Conservation (phyloP, 805 yeast genomes). For the Tetrapisispora nanseiensis region DNA sequence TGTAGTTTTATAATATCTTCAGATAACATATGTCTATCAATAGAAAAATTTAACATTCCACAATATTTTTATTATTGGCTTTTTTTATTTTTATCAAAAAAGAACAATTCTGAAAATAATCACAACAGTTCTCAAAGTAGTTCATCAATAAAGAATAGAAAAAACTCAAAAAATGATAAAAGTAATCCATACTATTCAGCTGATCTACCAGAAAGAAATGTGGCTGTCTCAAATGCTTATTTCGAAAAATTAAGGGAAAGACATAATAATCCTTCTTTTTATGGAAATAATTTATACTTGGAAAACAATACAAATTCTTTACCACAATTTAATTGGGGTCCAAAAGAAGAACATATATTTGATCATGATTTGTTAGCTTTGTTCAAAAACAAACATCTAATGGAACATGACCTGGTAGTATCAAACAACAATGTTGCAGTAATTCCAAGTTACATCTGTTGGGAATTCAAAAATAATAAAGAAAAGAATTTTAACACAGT, state of each 20-base stretch:
- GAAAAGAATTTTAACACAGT: slow-evolving; percentile 1
- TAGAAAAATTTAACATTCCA: slow-evolving; percentile 1
- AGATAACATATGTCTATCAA: slow-evolving; percentile 34
- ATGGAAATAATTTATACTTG: neutral
- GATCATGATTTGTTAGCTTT: neutral
- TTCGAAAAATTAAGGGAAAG: neutral
- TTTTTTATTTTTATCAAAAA: neutral
- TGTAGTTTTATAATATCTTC: slow-evolving; percentile 59
- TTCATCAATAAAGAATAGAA: no score
- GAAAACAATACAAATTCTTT: neutral
- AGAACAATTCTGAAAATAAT: neutral
- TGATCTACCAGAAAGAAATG: no score
- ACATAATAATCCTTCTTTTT: neutral
- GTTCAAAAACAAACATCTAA: neutral
- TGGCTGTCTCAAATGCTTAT: no score
- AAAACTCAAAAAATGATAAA: no score
- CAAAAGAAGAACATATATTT: neutral
- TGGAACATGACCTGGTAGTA: neutral
- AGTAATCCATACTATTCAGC: no score
- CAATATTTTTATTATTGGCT: slow-evolving; percentile 3
- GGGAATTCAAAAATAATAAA: slow-evolving; percentile 1
- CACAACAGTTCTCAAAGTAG: no score
- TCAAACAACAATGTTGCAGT: neutral
- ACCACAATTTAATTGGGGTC: neutral
- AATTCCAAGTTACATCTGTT: slow-evolving; percentile 1